phyloP scores from a whole-genome alignment of 805 yeast species.

The Nakazawaea holstii region DNA sequence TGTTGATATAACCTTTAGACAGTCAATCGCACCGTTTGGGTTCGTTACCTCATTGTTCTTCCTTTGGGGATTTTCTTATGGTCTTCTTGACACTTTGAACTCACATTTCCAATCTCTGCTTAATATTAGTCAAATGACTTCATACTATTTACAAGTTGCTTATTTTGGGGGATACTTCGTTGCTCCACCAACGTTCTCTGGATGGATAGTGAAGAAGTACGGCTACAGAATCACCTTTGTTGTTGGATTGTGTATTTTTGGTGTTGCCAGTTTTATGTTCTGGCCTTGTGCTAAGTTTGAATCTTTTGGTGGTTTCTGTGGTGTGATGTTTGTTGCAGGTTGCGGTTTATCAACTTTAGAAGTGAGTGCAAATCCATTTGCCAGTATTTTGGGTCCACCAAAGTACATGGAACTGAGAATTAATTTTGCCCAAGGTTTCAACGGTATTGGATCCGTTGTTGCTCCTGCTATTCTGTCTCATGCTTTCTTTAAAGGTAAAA shows the following conservation, averaged over 20 bases:
- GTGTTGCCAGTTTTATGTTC: constrained; percentile 12
- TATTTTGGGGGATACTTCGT: constrained; percentile 14
- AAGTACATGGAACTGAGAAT: constrained; percentile 12
- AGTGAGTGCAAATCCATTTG: constrained; percentile 13
- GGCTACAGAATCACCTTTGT: constrained; percentile 13
- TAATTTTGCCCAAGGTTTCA: constrained; percentile 12
- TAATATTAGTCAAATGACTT: constrained; percentile 9
- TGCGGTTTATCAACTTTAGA: constrained; percentile 13
- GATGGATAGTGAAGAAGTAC: constrained; percentile 8
- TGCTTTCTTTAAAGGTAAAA: constrained; percentile 12
- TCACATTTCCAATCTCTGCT: constrained; percentile 13
- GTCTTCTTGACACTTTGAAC: constrained; percentile 12
- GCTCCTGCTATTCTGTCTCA: constrained; percentile 14
- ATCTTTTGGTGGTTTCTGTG: constrained; percentile 13
- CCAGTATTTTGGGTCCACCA: constrained; percentile 12
- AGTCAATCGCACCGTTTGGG: constrained; percentile 11
- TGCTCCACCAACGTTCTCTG: constrained; percentile 10
- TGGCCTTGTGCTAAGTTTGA: constrained; percentile 14
- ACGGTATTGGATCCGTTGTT: constrained; percentile 13
- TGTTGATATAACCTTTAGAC: constrained; percentile 10
- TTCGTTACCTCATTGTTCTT: constrained; percentile 12
- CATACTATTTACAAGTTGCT: constrained; percentile 13
- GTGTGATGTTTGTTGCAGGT: constrained; percentile 13
- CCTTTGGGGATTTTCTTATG: constrained; percentile 14
- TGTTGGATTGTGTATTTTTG: constrained; percentile 9